Percentiles rank a stretch among this genome's conserved stretches.
These are phyloP conservation scores for Candida glaebosa DNA, from an alignment of 805 yeast species.

Conservation along the genomic window DNA sequence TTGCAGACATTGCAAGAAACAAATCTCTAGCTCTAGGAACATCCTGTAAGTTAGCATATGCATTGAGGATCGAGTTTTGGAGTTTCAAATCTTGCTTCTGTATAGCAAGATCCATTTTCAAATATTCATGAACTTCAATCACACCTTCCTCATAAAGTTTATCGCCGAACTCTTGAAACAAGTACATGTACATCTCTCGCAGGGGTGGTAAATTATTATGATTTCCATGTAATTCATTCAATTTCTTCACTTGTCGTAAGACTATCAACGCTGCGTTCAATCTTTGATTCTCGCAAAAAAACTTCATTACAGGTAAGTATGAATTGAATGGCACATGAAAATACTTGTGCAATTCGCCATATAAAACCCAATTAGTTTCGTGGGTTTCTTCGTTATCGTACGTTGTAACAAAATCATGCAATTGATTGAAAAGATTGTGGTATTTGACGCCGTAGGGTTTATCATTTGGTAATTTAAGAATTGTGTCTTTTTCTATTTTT, in stretches of 20 bases:
- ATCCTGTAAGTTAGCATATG: conserved; percentile 58
- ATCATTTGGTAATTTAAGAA: conserved; percentile 22
- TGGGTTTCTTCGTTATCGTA: conserved; percentile 26
- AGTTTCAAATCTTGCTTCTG: conserved; percentile 51
- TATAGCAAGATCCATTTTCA: conserved; percentile 58
- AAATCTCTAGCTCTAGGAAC: conserved; percentile 53
- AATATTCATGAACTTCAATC: conserved; percentile 55
- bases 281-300: conserved; percentile 50
- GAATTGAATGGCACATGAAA: conserved; percentile 57
- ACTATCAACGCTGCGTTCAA: conserved; percentile 61
- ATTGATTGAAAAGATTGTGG: conserved; percentile 21
- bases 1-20: conserved; percentile 55
- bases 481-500: conserved; percentile 25
- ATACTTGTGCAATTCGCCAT: conserved; percentile 51
- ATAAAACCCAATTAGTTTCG: conserved; percentile 57
- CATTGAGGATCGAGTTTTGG: conserved; percentile 61
- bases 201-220: conserved; percentile 25
- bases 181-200: conserved; percentile 53
- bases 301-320: conserved; percentile 55
- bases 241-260: conserved; percentile 56
- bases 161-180: conserved; percentile 61
- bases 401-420: conserved; percentile 28
- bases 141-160: conserved; percentile 62
- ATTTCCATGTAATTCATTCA: conserved; percentile 49
- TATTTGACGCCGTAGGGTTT: conserved; percentile 24